Base-by-base conservation (phyloP, 2,329 filamentous ascomycete genomes). In the Xenoacremonium recifei region DNA sequence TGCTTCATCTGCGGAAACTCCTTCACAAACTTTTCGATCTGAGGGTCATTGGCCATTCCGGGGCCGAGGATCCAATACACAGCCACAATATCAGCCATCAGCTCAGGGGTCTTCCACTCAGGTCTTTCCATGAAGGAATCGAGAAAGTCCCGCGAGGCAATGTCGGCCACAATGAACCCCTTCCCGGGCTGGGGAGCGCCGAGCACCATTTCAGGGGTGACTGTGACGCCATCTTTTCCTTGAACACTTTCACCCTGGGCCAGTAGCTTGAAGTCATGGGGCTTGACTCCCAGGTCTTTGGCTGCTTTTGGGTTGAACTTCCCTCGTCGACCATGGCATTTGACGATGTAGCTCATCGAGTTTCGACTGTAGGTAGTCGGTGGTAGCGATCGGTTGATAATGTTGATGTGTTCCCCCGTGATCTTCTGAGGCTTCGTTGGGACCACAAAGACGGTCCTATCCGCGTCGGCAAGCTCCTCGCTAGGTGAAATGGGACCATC, bases 181-280 rank as follows among this genome's bases (percentile, higher is more conserved):
- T 75, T 79, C 10, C 90, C 90, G 5, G 77, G 73, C 41, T 82
- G 75, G 3, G 75, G 67, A 10, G 82, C 71, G 2, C 78, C 89
- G 38, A 99, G 60, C 2, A 97, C 90, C 84, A 95, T 93, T 0
- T 93, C 87, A 2, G 92, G 85, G 0, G 85, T 93, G 21, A 99
- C 79, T 0, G 76, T 77, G 6, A 71, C 73, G 4, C 89, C 90
- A 54, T 85, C 77, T 12, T 73, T 68, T 18, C 80, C 82, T 39
- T 71, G 67, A 2, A 93, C 82, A 35, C 65, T 82, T 48, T 83
- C 51, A 3, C 90, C 89, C 2, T 58, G 61, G 0, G 84, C 73
- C 32, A 99, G 72, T 11, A 63, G 55, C 25, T 72, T 72, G 63
- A 76, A 95, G 36, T 84, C 69, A 0, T 52, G 61, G 39, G 71